Evolutionary conservation across 2,329 filamentous ascomycete species (phyloP).

Genomic region (Monosporascus sp.): DNA sequence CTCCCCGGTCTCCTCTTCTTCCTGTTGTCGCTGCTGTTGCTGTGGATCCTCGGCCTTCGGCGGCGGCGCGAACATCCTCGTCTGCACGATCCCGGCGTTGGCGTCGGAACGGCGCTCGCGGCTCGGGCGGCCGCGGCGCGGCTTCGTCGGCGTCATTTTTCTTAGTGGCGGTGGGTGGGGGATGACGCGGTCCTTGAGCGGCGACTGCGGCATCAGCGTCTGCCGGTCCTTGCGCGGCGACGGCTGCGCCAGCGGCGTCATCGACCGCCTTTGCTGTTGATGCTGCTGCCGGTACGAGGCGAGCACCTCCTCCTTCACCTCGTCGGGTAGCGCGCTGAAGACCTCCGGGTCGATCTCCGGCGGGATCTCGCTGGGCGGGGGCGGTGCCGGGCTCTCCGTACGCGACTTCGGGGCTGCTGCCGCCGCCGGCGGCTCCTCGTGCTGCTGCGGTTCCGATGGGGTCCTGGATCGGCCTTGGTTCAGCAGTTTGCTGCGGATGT

Average conservation of each 20-base stretch:
- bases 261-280: conserved; percentile 11
- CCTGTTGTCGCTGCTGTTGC: conserved; percentile 18
- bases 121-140: conserved; percentile 45
- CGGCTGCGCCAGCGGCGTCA: conserved; percentile 39
- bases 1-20: conserved; percentile 36
- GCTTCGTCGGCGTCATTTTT: conserved; percentile 60
- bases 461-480: conserved; percentile 40
- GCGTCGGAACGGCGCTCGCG: conserved; percentile 48
- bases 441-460: conserved; percentile 19
- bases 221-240: conserved; percentile 47
- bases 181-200: conserved; percentile 49
- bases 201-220: conserved; percentile 41
- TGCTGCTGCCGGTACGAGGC: conserved; percentile 52
- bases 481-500: conserved; percentile 73
- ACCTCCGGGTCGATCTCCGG: conserved; percentile 82
- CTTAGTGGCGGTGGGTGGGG: conserved; percentile 29
- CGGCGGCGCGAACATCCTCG: conserved; percentile 54
- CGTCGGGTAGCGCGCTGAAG: conserved; percentile 75
- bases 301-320: conserved; percentile 79
- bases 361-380: conserved; percentile 39
- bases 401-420: conserved; percentile 29
- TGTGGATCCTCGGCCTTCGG: background rate
- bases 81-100: conserved; percentile 61
- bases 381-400: conserved; percentile 31
- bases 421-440: too few species aligned